Percentiles rank a stretch among this genome's conserved stretches.
Evolutionary conservation across 345 rosid genomes (phyloP).

Genomic region (Eucalyptus camaldulensis): DNA sequence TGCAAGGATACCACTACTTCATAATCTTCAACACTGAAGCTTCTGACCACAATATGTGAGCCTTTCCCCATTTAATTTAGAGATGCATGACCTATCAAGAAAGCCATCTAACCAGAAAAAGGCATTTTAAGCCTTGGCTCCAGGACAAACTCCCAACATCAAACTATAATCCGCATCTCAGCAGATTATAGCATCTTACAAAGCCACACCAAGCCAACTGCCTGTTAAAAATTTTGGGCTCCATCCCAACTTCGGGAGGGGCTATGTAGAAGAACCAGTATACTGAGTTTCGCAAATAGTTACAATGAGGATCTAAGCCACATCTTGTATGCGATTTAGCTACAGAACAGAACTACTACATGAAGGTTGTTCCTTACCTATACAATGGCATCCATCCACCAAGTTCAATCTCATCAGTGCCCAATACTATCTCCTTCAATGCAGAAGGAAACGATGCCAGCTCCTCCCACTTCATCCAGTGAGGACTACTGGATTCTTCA

Average conservation of each 20-base stretch:
- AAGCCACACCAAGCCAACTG: not conserved
- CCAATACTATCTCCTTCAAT: constrained; percentile 40
- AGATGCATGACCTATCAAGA: not conserved
- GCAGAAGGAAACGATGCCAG: constrained; percentile 37
- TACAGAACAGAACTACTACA: not conserved
- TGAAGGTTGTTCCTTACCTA: constrained; percentile 30
- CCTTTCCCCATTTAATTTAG: not conserved
- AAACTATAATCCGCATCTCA: not conserved
- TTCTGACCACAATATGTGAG: not conserved
- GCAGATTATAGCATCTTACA: not conserved
- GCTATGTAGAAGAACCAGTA: not conserved
- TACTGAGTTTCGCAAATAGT: not conserved
- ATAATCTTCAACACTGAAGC: not conserved
- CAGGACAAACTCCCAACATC: not conserved
- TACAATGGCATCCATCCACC: constrained; percentile 85
- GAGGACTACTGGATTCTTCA: constrained; percentile 28
- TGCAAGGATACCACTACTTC: not conserved
- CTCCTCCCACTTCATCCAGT: constrained; percentile 66
- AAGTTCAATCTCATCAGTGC: constrained; percentile 47
- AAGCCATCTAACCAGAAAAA: not conserved
- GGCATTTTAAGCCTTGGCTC: not conserved
- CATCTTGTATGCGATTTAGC: not conserved
- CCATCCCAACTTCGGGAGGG: not conserved
- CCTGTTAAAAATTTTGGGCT: not conserved
- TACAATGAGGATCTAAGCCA: not conserved